Base-by-base conservation (phyloP, 2,329 filamentous ascomycete species). In the Sporothrix inflata region DNA sequence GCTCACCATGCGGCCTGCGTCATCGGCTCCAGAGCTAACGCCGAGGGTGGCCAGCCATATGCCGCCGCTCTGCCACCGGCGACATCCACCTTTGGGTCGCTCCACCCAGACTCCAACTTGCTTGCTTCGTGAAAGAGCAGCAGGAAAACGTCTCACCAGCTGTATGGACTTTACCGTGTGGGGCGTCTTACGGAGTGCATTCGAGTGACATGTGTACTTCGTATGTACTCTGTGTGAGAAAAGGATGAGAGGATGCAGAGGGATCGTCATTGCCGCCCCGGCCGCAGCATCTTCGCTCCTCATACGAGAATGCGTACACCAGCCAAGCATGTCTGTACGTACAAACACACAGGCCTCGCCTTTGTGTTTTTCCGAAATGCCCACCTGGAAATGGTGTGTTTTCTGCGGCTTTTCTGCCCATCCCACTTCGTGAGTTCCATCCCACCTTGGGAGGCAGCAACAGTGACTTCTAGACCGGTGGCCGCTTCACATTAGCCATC, bases 11-110 rank as follows among this genome's bases (percentile, higher is more conserved):
- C 63, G 45, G 21, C 40, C 38, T 34, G 24, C 40, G 24, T 60
- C 68, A 61, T 61, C 40, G 68, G 68, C 38, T 47, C 24, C 40
- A n/a, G 42, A 42, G 7, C 57, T 34, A 70, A 40, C 42, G 55
- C 55, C 68, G 12, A 34, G 40, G 11, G 51, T 61, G 55, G 38
- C n/a, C 21, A 61, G 49, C 38, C 68, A 57, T 5, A 45, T 21
- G 49, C 66, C 16, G 12, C 34, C 38, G 38, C 47, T 40, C 65
- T 21, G 19, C 47, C 65, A 40, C 65, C 45, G 45, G 65, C 45
- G 30, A 14, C 65, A 47, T n/a, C 65, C 21, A 11, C 11, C 12
- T 34, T 57, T 40, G 11, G 30, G 66, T n/a, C 42, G 40, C 19
- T 66, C 14, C 40, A 34, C 60, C 60, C 21, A 65, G 60, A 11